These are phyloP conservation scores for Pichia sp. DNA, from an alignment of 1,139 yeast species.

Conservation along the genomic window DNA sequence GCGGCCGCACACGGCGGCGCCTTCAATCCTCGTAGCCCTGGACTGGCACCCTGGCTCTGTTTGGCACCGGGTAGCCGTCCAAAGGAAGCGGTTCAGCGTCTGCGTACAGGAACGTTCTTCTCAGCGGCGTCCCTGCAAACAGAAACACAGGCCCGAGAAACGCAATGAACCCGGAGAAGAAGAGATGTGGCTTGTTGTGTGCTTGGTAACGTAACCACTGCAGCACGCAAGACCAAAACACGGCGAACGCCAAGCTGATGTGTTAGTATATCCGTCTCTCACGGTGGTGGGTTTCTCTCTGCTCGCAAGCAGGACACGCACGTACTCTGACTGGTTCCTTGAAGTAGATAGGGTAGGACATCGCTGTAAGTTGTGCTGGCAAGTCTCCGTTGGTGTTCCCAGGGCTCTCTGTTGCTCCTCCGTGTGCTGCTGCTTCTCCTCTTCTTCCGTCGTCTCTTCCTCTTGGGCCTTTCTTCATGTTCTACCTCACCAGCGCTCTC, in stretches of 20 bases:
- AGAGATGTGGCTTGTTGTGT: constrained; percentile 74
- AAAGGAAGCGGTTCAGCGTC: constrained; percentile 68
- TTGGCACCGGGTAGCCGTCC: constrained; percentile 61
- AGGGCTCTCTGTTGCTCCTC: too few relatives aligned
- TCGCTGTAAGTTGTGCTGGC: constrained; percentile 1
- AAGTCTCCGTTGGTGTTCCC: not conserved
- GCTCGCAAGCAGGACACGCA: constrained; percentile 17
- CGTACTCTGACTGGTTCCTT: constrained; percentile 63
- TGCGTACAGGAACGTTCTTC: constrained; percentile 63
- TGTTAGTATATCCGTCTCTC: constrained; percentile 1
- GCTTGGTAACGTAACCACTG: constrained; percentile 72
- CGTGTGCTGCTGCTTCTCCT: not conserved
- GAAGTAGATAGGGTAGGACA: constrained; percentile 51
- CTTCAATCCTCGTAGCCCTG: constrained; percentile 52
- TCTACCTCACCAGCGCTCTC: not conserved
- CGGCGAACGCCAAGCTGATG: not conserved
- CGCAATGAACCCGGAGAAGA: constrained; percentile 66
- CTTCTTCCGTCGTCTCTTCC: not conserved
- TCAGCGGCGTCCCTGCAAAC: constrained; percentile 59
- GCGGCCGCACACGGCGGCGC: not conserved
- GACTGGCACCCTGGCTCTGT: constrained; percentile 50
- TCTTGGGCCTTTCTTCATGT: too few relatives aligned
- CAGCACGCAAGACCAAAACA: not conserved
- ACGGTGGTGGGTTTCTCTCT: not conserved
- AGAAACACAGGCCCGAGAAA: constrained; percentile 62